Base-by-base conservation (phyloP, 345 rosid species). In the Salix exigua region DNA sequence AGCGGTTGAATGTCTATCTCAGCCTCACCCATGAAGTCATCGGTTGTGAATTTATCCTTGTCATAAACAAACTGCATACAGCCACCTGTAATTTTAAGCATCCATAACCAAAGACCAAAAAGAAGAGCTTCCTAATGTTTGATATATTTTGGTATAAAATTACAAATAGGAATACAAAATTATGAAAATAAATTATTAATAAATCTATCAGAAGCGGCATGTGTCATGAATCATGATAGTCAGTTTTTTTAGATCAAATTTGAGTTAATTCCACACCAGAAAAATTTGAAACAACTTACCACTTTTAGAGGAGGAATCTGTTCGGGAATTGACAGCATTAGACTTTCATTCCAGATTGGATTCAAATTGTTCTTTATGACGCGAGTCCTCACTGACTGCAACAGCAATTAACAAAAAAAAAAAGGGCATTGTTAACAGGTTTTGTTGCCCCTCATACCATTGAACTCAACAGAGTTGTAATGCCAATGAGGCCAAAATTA, bases 1-100 rank as follows among this genome's bases (percentile, higher is more conserved):
- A 96, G 86, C 9, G 98, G 94, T 80, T 96, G 96, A 75, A 94
- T 96, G 86, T 96, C 97, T n/a, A 96, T 92, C 86, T 96, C 98
- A 0, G 98, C 95, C 71, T 93, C 98, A 48, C 99, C 99, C 98
- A 93, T 96, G 79, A 93, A 96, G 87, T 96, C 98, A 75, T 96
- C 97, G 0, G 90, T 81, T 44, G 89, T 74, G 83, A 96, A 96
- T 13, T 89, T 92, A 79, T 96, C 99, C 81, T 93, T 96, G 72
- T 96, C 99, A 58, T 88, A 93, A 73, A 93, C 97, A 70, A 89
- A 76, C 98, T 93, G 93, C 78, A 85, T 25, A 74, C 0, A 42
- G 51, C 31, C 73, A 75, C 9, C 4, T 66, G 48, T 21, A 76
- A 71, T 30, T 77, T 58, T 74, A 62, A 30, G 71, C 38, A 46